Evolutionary conservation across 2,329 filamentous ascomycete species (phyloP).

Genomic region (Hymenoscyphus linearis): DNA sequence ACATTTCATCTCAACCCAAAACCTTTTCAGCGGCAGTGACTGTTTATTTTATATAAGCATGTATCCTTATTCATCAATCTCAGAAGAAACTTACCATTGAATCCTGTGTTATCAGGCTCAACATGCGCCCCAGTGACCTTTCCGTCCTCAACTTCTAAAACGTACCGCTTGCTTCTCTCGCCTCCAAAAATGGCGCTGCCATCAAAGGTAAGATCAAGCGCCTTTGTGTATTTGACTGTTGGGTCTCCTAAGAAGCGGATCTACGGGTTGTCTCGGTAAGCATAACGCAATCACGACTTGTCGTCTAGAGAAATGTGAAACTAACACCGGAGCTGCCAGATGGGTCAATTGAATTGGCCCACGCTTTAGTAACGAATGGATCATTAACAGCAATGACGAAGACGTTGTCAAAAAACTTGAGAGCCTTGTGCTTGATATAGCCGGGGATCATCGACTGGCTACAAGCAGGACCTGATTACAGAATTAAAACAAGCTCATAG

Average conservation of each 20-base stretch:
- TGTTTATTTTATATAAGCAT: not conserved
- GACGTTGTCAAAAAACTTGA: conserved; percentile 74
- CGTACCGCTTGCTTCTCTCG: conserved; percentile 80
- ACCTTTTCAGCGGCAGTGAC: conserved; percentile 26
- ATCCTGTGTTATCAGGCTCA: conserved; percentile 83
- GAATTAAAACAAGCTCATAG: not conserved
- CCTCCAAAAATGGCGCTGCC: conserved; percentile 74
- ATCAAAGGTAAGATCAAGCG: conserved; percentile 78
- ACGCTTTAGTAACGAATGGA: conserved; percentile 61
- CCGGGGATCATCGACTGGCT: conserved; percentile 73
- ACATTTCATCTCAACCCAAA: conserved; percentile 15
- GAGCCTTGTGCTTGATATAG: conserved; percentile 72
- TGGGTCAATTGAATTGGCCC: conserved; percentile 11
- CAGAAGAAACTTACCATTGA: conserved; percentile 51
- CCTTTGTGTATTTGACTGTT: conserved; percentile 71
- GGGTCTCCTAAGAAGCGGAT: conserved; percentile 87
- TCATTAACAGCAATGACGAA: conserved; percentile 93
- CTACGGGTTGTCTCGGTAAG: conserved; percentile 37
- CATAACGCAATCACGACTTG: not conserved
- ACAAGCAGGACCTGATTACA: conserved; percentile 49
- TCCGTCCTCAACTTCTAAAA: conserved; percentile 74
- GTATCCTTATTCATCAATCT: not conserved
- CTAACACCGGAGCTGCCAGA: conserved; percentile 48
- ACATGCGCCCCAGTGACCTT: conserved; percentile 78
- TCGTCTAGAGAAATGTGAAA: conserved; percentile 17